These are phyloP conservation scores for Rhynchosporium secalis DNA, from an alignment of 2,329 filamentous ascomycete species.

Conservation along the genomic window DNA sequence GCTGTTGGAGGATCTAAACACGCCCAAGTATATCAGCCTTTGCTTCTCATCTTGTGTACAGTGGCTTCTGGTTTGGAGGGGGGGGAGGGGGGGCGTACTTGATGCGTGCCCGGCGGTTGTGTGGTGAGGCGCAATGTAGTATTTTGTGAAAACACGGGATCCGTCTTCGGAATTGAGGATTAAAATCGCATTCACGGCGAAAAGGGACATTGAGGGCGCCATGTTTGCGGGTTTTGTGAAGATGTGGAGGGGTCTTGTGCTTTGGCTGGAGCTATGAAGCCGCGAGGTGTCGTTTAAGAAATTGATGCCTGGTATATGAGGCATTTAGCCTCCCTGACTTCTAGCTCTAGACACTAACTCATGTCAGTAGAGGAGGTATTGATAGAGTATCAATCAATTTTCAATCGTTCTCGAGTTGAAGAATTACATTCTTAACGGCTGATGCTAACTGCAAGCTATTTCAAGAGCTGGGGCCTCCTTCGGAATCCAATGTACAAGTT, in stretches of 20 bases:
- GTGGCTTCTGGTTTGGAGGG: constrained; percentile 23
- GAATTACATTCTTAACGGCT: too few species aligned
- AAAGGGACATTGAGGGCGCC: constrained; percentile 74
- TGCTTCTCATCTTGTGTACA: not conserved
- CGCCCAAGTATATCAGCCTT: not conserved
- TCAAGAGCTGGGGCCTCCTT: too few species aligned
- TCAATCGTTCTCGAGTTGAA: too few species aligned
- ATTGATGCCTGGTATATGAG: constrained; percentile 18
- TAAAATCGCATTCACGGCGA: constrained; percentile 75
- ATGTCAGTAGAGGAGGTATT: too few species aligned
- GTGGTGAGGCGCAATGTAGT: constrained; percentile 73
- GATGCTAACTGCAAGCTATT: too few species aligned
- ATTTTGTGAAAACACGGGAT: constrained; percentile 90
- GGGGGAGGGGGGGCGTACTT: constrained; percentile 3
- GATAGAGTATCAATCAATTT: too few species aligned
- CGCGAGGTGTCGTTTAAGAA: constrained; percentile 22
- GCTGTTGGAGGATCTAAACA: constrained; percentile 54
- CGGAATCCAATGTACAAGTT: too few species aligned
- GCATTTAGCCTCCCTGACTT: not conserved
- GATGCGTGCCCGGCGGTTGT: constrained; percentile 33
- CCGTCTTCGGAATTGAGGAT: constrained; percentile 85
- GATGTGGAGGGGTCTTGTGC: not conserved
- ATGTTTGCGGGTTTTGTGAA: constrained; percentile 47
- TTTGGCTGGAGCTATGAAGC: constrained; percentile 5
- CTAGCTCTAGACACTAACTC: too few species aligned